Evolutionary conservation across 202 grass and related monocot genomes (phyloP).

Genomic region (Panicum hallii): DNA sequence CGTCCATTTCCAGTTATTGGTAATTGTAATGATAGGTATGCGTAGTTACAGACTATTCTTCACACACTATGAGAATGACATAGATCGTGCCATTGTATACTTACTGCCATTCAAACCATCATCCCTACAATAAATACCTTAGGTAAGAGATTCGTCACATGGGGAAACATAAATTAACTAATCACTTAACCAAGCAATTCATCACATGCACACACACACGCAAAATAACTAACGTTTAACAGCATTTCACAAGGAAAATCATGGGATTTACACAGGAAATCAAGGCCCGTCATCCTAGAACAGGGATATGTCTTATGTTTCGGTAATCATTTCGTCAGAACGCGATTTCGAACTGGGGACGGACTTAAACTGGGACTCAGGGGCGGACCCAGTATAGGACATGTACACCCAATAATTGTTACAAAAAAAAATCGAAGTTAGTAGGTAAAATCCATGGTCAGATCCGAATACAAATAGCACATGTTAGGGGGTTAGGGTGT

Average conservation of each 20-base stretch:
- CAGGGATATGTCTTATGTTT: not conserved
- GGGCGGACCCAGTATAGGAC: no score
- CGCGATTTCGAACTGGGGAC: not conserved
- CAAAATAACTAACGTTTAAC: not conserved
- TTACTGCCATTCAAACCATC: constrained; percentile 4
- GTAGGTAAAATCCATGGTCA: no score
- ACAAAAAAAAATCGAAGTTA: no score
- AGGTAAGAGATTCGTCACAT: constrained; percentile 16
- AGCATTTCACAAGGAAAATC: not conserved
- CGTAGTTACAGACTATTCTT: constrained; percentile 29
- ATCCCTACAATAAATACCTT: constrained; percentile 43
- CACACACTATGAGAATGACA: not conserved
- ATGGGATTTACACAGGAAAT: no score
- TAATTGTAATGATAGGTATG: constrained; percentile 21
- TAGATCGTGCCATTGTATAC: not conserved
- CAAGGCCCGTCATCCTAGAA: not conserved
- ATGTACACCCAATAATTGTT: no score
- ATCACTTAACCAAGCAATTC: constrained; percentile 5
- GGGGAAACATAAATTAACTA: constrained; percentile 18
- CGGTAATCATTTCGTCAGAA: not conserved
- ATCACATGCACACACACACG: not conserved
- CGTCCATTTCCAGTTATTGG: constrained; percentile 63
- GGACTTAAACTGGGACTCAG: not conserved
- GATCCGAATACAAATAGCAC: no score
- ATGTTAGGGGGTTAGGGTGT: no score